A percentile compares a stretch with the other conserved stretches of the same genome.
phyloP scores from a whole-genome alignment of 2,329 filamentous ascomycete species.

The Pseudofabraea citricarpa region DNA sequence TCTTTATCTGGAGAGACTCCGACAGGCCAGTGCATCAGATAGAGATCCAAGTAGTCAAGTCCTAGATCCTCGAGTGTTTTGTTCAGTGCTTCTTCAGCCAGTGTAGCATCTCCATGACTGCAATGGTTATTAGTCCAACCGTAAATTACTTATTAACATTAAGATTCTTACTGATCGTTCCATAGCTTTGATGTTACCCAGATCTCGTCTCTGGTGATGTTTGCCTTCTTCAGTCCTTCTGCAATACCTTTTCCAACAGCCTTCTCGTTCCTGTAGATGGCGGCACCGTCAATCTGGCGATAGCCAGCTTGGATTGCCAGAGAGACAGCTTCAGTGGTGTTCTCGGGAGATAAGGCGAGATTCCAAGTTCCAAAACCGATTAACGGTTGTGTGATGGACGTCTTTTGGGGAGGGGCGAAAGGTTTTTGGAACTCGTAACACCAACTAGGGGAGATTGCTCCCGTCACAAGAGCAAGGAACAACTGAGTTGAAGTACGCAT shows the following conservation, averaged over 20 bases:
- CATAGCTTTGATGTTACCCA: conserved; percentile 21
- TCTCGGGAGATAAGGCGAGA: conserved; percentile 6
- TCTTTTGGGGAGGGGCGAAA: neutral
- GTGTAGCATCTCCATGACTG: conserved; percentile 17
- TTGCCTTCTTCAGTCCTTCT: conserved; percentile 9
- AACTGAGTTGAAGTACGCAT: neutral
- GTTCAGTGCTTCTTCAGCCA: conserved; percentile 19
- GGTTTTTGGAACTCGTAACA: neutral
- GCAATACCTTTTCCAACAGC: conserved; percentile 16
- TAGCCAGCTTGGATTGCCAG: conserved; percentile 16
- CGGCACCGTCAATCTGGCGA: conserved; percentile 18
- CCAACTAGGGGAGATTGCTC: neutral
- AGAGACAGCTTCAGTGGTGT: conserved; percentile 10
- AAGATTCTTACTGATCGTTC: conserved; percentile 13
- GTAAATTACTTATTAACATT: neutral
- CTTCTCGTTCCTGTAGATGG: conserved; percentile 12
- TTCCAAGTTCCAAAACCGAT: conserved; percentile 12
- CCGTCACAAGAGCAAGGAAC: neutral
- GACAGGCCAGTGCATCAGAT: conserved; percentile 28
- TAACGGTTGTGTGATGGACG: conserved; percentile 5
- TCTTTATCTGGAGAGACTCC: conserved; percentile 3
- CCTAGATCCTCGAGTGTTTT: conserved; percentile 25
- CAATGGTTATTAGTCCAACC: neutral
- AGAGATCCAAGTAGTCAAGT: conserved; percentile 31
- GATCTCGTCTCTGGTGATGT: conserved; percentile 12